Evolutionary conservation across 2,329 filamentous ascomycete species (phyloP), one percentile per base, ranked within the genome.

Genomic region (Mycosphaerella arachidis): DNA sequence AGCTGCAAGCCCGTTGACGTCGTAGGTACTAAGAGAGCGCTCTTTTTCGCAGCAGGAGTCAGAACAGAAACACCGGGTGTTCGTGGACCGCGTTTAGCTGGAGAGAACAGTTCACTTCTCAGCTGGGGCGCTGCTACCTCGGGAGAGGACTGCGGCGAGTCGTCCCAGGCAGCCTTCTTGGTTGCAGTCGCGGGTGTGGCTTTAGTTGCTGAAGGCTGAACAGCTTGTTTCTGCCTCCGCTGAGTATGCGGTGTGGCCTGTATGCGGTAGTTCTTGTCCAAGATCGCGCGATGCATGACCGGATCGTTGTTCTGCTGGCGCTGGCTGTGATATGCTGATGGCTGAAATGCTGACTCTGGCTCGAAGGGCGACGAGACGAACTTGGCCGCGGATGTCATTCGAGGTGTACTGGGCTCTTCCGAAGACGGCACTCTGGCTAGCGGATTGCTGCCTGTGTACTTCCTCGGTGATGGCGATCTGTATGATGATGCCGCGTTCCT

Each of bases 251-350:
- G 94, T 8, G 94, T 99, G 6, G 93, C 91, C 75, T 95, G 91
- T 27, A 99, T 82, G 33, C 93, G 90, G 78, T 96, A 99, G 59
- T 90, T 97, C 76, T 95, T 97, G 79, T 97, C 92, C 5, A 96
- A 84, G n/a, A 97, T 57, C 10, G 57, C 82, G 30, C 89, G 90
- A 74, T 97, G 93, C 45, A 99, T 82, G 8, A 97, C 81, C 2
- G 90, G 90, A 71, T 97, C 91, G 61, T 86, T 84, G 68, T 76
- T 78, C 60, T 73, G 72, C 12, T 70, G 65, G 37, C 68, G 70
- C 55, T 76, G 75, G 27, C 48, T 58, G 18, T 55, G 61, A 27
- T 35, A 52, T 18, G 58, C 57, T 60, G 64, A 76, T 70, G 62
- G 76, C 73, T 58, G 73, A 72, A 69, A 76, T 66, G 66, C 75